These are phyloP conservation scores for Rhizopus microsporus DNA, from an alignment of 371 early-diverging fungal genomes.

Conservation along the genomic window DNA sequence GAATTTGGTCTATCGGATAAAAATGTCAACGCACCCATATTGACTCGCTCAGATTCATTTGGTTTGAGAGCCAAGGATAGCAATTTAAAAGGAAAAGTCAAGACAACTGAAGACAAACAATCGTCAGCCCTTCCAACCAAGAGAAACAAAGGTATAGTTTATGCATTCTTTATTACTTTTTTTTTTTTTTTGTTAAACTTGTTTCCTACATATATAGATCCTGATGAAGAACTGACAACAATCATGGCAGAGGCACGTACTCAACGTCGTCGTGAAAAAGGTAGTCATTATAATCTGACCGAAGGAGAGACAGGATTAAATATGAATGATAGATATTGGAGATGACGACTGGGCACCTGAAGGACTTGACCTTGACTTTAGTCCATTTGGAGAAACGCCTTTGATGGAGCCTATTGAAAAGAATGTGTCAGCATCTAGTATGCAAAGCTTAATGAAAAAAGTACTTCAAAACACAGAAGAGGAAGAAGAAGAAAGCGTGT, in stretches of 20 bases:
- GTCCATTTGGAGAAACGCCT: slow-evolving; percentile 1
- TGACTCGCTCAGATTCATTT: not conserved
- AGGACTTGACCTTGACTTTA: slow-evolving; percentile 10
- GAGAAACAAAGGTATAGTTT: slow-evolving; percentile 3
- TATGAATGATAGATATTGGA: not conserved
- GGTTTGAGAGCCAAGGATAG: slow-evolving; percentile 5
- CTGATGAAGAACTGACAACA: slow-evolving; percentile 1
- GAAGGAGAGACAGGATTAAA: not conserved
- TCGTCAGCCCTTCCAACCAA: slow-evolving; percentile 1
- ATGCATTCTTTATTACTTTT: not conserved
- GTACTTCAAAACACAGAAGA: slow-evolving; percentile 2
- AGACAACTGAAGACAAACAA: not conserved
- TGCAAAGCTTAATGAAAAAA: not conserved
- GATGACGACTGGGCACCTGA: slow-evolving; percentile 11
- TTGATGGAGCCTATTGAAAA: not conserved
- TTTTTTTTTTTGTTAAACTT: not conserved
- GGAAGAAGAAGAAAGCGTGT: too few species aligned
- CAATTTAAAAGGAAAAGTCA: slow-evolving; percentile 1
- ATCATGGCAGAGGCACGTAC: not conserved
- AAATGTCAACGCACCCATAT: not conserved
- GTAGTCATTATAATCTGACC: slow-evolving; percentile 1
- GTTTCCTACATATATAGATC: slow-evolving; percentile 1
- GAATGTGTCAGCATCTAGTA: not conserved
- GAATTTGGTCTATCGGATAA: slow-evolving; percentile 8
- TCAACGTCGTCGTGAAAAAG: slow-evolving; percentile 10